Evolutionary conservation across 345 rosid species (phyloP).

Genomic region (Salix caprea): DNA sequence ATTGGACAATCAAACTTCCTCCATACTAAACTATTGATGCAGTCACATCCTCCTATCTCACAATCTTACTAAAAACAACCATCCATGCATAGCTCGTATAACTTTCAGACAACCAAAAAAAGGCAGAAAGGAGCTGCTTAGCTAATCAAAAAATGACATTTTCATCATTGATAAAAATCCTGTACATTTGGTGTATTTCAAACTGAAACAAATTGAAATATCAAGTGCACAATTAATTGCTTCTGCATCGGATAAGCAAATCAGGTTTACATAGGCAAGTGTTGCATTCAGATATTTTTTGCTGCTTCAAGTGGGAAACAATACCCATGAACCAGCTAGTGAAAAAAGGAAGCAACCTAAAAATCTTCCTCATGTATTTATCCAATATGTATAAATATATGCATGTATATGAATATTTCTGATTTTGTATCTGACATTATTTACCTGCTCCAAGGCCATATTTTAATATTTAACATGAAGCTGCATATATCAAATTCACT

Average conservation of each 20-base stretch:
- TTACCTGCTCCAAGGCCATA: background rate
- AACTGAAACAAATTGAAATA: background rate
- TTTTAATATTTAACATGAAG: background rate
- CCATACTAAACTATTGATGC: background rate
- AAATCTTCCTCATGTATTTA: too few relatives aligned
- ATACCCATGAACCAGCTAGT: background rate
- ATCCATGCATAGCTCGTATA: background rate
- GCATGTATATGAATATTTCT: too few relatives aligned
- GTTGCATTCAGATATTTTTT: background rate
- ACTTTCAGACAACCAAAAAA: background rate
- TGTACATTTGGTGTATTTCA: background rate
- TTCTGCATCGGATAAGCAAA: background rate
- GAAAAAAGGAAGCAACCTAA: too few relatives aligned
- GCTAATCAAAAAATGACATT: background rate
- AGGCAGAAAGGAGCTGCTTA: background rate
- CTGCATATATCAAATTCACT: background rate
- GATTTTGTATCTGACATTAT: background rate
- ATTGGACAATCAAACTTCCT: background rate
- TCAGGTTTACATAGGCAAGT: too few relatives aligned
- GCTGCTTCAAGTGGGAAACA: background rate
- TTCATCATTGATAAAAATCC: background rate
- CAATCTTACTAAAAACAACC: background rate
- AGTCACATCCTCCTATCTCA: background rate
- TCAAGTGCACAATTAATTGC: background rate
- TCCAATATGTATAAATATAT: too few relatives aligned